Evolutionary conservation across 2,329 filamentous ascomycete species (phyloP).

Genomic region (Fusarium setosum): DNA sequence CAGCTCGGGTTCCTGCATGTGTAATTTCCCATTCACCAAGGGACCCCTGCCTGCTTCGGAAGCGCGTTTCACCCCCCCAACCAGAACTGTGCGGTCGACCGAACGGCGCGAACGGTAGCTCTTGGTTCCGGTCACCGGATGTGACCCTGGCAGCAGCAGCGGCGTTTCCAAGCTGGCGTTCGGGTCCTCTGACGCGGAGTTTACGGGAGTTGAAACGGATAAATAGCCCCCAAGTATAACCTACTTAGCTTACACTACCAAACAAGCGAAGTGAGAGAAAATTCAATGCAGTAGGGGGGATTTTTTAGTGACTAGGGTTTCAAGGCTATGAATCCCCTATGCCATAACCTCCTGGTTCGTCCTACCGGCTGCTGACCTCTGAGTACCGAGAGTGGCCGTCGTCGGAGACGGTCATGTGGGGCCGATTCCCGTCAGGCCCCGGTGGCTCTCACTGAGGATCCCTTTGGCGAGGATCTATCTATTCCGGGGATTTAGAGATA

Average conservation of each 20-base stretch:
- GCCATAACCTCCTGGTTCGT: no score
- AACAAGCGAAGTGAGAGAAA: constrained; percentile 26
- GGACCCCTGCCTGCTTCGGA: constrained; percentile 31
- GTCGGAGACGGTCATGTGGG: not conserved
- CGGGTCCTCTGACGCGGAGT: not conserved
- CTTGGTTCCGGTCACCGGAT: constrained; percentile 10
- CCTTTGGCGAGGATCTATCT: not conserved
- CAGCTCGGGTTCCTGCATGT: constrained; percentile 37
- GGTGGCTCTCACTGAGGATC: not conserved
- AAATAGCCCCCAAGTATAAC: no score
- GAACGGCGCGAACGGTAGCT: constrained; percentile 8
- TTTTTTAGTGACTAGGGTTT: no score
- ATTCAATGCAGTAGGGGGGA: no score
- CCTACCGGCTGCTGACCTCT: not conserved
- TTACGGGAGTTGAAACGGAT: constrained; percentile 3
- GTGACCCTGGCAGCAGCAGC: not conserved
- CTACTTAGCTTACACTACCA: constrained; percentile 12
- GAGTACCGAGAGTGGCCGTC: not conserved
- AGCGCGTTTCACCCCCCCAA: constrained; percentile 34
- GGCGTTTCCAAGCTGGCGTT: not conserved
- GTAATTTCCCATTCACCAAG: constrained; percentile 41
- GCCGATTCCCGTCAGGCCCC: not conserved
- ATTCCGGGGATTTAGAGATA: no score
- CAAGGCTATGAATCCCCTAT: no score
- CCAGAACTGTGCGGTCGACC: constrained; percentile 12